Base-by-base conservation (phyloP, 371 early-diverging fungal genomes). In the Mortierella sp. region DNA sequence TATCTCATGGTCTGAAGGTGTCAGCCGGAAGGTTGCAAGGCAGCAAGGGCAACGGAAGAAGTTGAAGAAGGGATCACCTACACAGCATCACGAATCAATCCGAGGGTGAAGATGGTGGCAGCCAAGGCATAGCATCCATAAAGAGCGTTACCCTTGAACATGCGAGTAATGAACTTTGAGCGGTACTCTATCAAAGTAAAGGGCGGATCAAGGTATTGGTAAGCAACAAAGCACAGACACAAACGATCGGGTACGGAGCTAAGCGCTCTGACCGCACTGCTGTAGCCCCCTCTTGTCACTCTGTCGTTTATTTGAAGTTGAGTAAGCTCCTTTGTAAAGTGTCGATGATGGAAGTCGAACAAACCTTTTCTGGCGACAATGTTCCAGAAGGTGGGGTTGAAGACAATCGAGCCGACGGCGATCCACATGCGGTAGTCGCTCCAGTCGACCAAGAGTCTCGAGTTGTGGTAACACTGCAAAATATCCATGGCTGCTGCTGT, bases 381-480 rank as follows among this genome's bases (percentile, higher is more conserved):
- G 88, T 97, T 98, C 98, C 98, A 98, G 83, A 94, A 96, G 54
- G 94, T 82, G 44, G 98, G 98, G 82, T 97, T 97, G 90, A 98
- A 97, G 34, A 95, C 77, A 54, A 97, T 95, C 76, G 93, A 91
- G 24, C 90, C 95, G 34, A 94, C 82, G 28, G 95, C 85, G 74
- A 92, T 77, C 89, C 93, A 95, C 48, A 97, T 88, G n/a, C 93
- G 89, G 45, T 93, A 89, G 82, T 95, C 90, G 48, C 88, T 81
- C 78, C 93, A 91, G 89, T 96, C 93, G 73, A 96, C 81, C 14
- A 50, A 45, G 70, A 71, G 74, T 28, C 78, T 68, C 54, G 76
- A 75, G 28, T 79, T 68, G 68, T 26, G 58, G 72, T 79, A 81
- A 73, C 85, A 85, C 65, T 79, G 75, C 70, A 75, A 48, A 70